phyloP scores from a whole-genome alignment of 352 stramenopile species.

The Globisporangium solare region DNA sequence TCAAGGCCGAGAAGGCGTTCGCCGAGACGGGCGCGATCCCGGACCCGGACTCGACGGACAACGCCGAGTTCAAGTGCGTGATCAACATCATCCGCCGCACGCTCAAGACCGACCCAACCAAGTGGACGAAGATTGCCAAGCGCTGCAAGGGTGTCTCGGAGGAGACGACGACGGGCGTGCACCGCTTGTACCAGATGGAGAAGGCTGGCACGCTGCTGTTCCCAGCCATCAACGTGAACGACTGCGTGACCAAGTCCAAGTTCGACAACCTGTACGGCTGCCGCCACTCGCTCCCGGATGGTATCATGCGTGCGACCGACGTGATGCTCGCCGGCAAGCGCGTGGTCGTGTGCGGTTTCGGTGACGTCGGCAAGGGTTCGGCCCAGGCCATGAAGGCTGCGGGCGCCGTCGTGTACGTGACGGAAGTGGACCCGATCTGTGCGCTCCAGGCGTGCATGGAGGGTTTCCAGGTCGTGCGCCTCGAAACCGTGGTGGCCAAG shows the following conservation, averaged over 20 bases:
- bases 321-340: constrained; percentile 99
- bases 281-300: constrained; percentile 98
- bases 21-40: constrained; percentile 92
- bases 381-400: constrained; percentile 96
- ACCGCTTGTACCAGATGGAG: constrained; percentile 98
- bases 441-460: constrained; percentile 98
- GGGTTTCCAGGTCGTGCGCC: constrained; percentile 94
- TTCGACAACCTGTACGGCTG: constrained; percentile 99
- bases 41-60: constrained; percentile 93
- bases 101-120: constrained; percentile 92
- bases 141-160: constrained; percentile 97
- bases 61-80: constrained; percentile 98
- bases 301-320: constrained; percentile 98
- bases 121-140: constrained; percentile 96
- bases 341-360: constrained; percentile 96
- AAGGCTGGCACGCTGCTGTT: constrained; percentile 95
- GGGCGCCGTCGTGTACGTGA: constrained; percentile 96
- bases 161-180: constrained; percentile 98
- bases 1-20: constrained; percentile 96
- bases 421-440: constrained; percentile 98
- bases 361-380: constrained; percentile 98
- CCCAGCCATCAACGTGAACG: constrained; percentile 99
- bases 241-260: constrained; percentile 99
- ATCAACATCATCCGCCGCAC: constrained; percentile 95
- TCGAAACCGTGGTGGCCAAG: constrained; percentile 86